Evolutionary conservation across 225 moss, liverwort and hornwort species (phyloP).

Genomic region (Asterella californica): DNA sequence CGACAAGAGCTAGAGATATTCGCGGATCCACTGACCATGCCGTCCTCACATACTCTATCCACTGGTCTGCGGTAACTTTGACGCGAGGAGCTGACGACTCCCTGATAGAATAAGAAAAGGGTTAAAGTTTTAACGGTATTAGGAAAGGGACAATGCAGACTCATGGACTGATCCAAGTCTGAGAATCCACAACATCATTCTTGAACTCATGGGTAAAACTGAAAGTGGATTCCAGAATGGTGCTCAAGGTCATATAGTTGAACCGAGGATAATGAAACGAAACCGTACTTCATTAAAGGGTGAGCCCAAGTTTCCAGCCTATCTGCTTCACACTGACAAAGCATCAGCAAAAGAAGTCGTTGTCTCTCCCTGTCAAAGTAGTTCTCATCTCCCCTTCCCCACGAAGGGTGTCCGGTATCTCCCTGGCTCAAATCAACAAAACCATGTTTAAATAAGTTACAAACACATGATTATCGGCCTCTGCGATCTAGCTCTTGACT

Average conservation of each 20-base stretch:
- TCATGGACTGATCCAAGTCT: neutral
- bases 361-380: conserved; percentile 42
- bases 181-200: neutral
- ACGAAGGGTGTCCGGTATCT: conserved; percentile 16
- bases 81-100: conserved; percentile 51
- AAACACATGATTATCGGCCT: neutral
- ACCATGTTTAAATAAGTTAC: conserved; percentile 14
- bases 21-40: conserved; percentile 76
- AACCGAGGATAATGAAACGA: neutral
- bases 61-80: conserved; percentile 51
- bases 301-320: conserved; percentile 75
- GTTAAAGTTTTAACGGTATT: neutral
- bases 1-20: conserved; percentile 62
- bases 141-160: neutral
- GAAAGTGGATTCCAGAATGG: neutral
- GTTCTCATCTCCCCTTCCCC: conserved; percentile 44
- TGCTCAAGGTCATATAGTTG: neutral
- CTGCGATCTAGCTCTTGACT: neutral
- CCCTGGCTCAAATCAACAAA: conserved; percentile 23
- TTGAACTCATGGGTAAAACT: neutral
- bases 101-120: conserved; percentile 27
- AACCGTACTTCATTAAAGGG: conserved; percentile 50
- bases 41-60: conserved; percentile 54
- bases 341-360: conserved; percentile 59
- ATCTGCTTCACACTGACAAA: conserved; percentile 76